Evolutionary conservation across 2,329 filamentous ascomycete genomes (phyloP).

Genomic region (Trichoderma atroviride): DNA sequence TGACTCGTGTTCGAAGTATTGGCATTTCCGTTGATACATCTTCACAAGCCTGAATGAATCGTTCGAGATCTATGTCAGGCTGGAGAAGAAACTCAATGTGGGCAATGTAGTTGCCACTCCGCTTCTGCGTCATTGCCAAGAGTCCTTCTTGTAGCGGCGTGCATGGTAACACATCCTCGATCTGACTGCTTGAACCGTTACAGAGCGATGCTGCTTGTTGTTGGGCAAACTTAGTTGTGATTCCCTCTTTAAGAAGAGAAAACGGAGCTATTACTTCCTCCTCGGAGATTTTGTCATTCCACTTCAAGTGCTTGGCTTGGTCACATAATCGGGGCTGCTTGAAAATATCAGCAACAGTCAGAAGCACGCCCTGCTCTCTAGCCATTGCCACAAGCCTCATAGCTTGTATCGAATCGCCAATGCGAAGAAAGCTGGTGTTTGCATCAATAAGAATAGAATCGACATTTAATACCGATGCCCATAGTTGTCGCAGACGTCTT

Average conservation of each 20-base stretch:
- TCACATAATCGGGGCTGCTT: neutral
- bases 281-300: neutral
- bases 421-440: neutral
- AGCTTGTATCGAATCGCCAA: conserved; percentile 10
- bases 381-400: conserved; percentile 4
- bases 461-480: neutral
- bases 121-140: conserved; percentile 46
- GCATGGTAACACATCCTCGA: conserved; percentile 57
- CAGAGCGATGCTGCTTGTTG: neutral
- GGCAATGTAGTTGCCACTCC: conserved; percentile 55
- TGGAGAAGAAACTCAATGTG: conserved; percentile 28
- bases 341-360: conserved; percentile 6
- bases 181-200: neutral
- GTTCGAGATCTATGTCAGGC: neutral
- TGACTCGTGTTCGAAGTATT: conserved; percentile 41
- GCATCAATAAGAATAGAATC: neutral
- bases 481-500: neutral
- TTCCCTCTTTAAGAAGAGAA: neutral
- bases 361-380: neutral
- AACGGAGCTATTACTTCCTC: neutral
- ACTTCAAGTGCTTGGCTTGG: neutral
- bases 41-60: neutral
- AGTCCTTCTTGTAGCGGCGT: conserved; percentile 58
- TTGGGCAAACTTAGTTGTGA: neutral
- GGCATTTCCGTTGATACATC: conserved; percentile 44